Evolutionary conservation across 192 early-diverging fungal species (phyloP).

Genomic region (Polychytrium aggregatum): DNA sequence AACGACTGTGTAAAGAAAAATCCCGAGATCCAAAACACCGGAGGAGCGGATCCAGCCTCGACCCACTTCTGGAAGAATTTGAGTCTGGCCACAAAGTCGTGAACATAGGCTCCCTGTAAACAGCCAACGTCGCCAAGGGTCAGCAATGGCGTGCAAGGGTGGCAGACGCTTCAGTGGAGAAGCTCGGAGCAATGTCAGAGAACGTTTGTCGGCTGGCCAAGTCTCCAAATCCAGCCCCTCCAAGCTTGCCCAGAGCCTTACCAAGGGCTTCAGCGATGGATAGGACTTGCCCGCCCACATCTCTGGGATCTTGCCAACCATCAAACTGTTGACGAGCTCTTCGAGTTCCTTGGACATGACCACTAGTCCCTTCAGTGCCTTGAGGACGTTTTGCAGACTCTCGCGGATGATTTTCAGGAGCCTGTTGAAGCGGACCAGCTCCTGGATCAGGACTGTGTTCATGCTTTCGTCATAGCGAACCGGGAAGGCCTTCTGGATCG

Average conservation of each 20-base stretch:
- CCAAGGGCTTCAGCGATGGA: slow-evolving; percentile 47
- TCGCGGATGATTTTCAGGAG: slow-evolving; percentile 37
- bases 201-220: too few relatives aligned
- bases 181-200: too few relatives aligned
- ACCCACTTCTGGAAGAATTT: slow-evolving; percentile 46
- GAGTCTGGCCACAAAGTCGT: slow-evolving; percentile 38
- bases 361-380: slow-evolving; percentile 50
- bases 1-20: slow-evolving; percentile 58
- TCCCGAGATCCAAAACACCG: slow-evolving; percentile 54
- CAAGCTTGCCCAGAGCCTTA: too few relatives aligned
- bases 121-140: not conserved
- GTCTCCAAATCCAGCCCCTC: too few relatives aligned
- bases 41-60: slow-evolving; percentile 30
- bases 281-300: slow-evolving; percentile 52
- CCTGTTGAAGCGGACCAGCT: slow-evolving; percentile 48
- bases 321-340: slow-evolving; percentile 36
- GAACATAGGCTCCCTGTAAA: slow-evolving; percentile 38
- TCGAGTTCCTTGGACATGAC: slow-evolving; percentile 56
- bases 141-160: too few relatives aligned
- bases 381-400: slow-evolving; percentile 42
- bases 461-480: slow-evolving; percentile 47
- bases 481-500: slow-evolving; percentile 30
- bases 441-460: slow-evolving; percentile 54
- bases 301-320: slow-evolving; percentile 44
- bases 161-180: too few relatives aligned